Evolutionary conservation across 164 flowering plant genomes (phyloP).

Genomic region (Vitis riparia): DNA sequence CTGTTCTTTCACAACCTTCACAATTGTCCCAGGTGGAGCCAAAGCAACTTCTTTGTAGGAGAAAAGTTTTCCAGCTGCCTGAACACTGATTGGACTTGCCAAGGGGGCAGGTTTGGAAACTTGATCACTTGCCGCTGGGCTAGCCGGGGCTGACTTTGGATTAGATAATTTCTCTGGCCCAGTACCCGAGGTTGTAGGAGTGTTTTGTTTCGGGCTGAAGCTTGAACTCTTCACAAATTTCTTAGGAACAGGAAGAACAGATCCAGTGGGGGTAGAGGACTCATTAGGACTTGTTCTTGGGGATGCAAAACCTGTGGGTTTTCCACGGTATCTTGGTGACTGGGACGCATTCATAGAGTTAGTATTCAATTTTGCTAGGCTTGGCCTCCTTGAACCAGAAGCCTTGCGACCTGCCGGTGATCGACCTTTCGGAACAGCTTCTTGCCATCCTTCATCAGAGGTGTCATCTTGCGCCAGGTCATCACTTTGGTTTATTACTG

Average conservation of each 20-base stretch:
- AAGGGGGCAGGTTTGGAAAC: constrained; percentile 38
- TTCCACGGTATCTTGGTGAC: constrained; percentile 50
- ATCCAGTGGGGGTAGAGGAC: constrained; percentile 31
- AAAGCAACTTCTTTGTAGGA: constrained; percentile 92
- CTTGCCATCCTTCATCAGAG: constrained; percentile 90
- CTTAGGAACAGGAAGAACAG: constrained; percentile 32
- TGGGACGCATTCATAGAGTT: constrained; percentile 54
- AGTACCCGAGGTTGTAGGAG: constrained; percentile 19
- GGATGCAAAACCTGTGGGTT: constrained; percentile 41
- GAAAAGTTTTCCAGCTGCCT: constrained; percentile 68
- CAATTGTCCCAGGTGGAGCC: constrained; percentile 89
- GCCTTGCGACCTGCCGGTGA: constrained; percentile 53
- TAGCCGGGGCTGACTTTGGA: constrained; percentile 55
- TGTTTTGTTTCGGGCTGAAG: constrained; percentile 53
- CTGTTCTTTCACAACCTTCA: constrained; percentile 62
- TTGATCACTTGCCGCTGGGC: constrained; percentile 48
- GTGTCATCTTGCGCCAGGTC: constrained; percentile 39
- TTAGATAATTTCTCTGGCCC: constrained; percentile 40
- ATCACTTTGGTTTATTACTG: constrained; percentile 25
- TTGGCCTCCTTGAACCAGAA: constrained; percentile 60
- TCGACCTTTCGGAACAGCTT: constrained; percentile 76
- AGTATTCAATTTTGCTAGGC: constrained; percentile 69
- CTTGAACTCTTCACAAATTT: constrained; percentile 60
- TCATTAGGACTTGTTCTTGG: constrained; percentile 52
- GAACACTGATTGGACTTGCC: constrained; percentile 45